Conservation (phyloP, 768 basidiomycete species). For the Leccinum ochraceum region DNA sequence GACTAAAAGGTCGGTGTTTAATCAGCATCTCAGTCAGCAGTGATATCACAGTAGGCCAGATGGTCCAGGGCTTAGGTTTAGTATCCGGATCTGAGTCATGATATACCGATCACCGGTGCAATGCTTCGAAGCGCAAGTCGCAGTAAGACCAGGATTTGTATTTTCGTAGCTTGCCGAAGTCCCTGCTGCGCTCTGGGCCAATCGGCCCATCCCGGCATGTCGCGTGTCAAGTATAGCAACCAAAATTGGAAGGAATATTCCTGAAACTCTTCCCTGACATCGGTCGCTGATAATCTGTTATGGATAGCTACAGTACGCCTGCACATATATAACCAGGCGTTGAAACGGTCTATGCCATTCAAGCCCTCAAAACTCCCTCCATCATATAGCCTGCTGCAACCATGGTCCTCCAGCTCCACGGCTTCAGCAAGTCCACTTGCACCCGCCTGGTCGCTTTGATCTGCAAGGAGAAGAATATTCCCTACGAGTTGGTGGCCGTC, state of each 20-base stretch:
- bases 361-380: not conserved
- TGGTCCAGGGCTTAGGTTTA: too few species aligned
- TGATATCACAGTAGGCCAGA: not conserved
- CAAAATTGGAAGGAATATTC: too few species aligned
- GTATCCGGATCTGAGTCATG: too few species aligned
- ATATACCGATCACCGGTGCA: too few species aligned
- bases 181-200: not conserved
- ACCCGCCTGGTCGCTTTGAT: conserved; percentile 52
- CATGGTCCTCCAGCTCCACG: conserved; percentile 42
- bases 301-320: not conserved
- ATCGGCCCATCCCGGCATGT: not conserved
- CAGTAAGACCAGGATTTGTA: too few species aligned
- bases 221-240: too few species aligned
- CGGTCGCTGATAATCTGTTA: not conserved
- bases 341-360: not conserved
- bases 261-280: too few species aligned
- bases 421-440: conserved; percentile 42
- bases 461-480: conserved; percentile 56
- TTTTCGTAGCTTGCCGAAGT: too few species aligned
- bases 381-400: not conserved
- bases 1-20: not conserved
- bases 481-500: conserved; percentile 51
- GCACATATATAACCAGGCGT: conserved; percentile 7
- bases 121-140: too few species aligned
- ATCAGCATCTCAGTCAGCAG: conserved; percentile 9